Base-by-base conservation (phyloP, 257 asterid genomes). In the Nicotiana obtusifolia region DNA sequence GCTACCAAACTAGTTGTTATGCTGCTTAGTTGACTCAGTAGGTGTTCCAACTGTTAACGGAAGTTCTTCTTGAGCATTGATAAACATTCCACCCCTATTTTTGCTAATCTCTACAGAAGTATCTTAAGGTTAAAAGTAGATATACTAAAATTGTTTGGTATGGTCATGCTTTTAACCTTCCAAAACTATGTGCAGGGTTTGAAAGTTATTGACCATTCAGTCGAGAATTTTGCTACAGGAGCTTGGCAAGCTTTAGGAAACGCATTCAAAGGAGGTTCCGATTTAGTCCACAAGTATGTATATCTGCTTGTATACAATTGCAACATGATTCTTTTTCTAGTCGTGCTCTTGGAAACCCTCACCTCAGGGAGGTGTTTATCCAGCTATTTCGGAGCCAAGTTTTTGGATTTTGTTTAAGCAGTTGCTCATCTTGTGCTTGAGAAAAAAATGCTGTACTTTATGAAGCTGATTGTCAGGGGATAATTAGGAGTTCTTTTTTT, bases 211-310 rank as follows among this genome's bases (percentile, higher is more conserved):
- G 98, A 96, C 86, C 85, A 89, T 68, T 91, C 93, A 56, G 97
- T 96, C 81, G 99, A 94, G 85, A 91, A 91, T 75, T 86, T 96
- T 85, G 89, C 99, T 83, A 87, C 98, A 28, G 98, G 98, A 85
- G 99, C 99, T 86, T 96, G 99, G 99, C 90, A 88, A 86, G 99
- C 97, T 85, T 82, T 96, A 28, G 99, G 99, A 91, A 90, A 89
- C 90, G 98, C 97, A 61, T 93, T 87, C 90, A 96, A 89, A 94
- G 99, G 97, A 86, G 86, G 94, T 84, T 93, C 93, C 69, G 84
- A 84, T 86, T 87, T 92, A 56, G 91, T 91, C 86, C 87, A 92
- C 78, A 84, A 86, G 94, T 87, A 89, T 83, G 92, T 86, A 89
- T 83, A 91, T 44, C 53, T 26, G 52, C 76, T 64, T 64, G 37